Conservation (phyloP, 164 flowering plant genomes). For the Macadamia tetraphylla region DNA sequence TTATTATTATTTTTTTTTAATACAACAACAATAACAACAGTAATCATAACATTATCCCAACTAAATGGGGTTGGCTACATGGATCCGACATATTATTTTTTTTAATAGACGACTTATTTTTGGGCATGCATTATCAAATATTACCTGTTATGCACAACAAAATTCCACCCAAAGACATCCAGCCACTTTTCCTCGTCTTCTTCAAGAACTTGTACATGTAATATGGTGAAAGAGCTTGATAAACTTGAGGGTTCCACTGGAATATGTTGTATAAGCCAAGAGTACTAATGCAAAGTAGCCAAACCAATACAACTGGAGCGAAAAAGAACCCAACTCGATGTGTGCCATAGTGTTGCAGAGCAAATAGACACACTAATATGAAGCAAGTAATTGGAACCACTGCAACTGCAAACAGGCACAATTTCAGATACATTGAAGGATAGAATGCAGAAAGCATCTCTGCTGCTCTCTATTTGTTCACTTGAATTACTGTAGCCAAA, state of each 20-base stretch:
- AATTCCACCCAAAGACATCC: slow-evolving; percentile 97
- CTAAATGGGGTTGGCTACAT: too few species aligned
- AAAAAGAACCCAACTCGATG: slow-evolving; percentile 85
- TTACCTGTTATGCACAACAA: slow-evolving; percentile 89
- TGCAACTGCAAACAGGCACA: slow-evolving; percentile 48
- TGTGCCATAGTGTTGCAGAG: slow-evolving; percentile 43
- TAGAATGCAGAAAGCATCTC: background rate
- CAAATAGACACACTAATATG: slow-evolving; percentile 38
- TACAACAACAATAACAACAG: too few species aligned
- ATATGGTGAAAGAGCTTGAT: slow-evolving; percentile 84
- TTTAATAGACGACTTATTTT: too few species aligned
- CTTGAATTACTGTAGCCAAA: too few species aligned
- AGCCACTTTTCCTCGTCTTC: slow-evolving; percentile 78
- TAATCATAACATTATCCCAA: too few species aligned
- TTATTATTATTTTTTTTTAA: too few species aligned
- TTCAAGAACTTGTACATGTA: slow-evolving; percentile 89
- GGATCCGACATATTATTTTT: too few species aligned
- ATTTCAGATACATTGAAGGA: background rate
- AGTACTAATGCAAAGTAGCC: slow-evolving; percentile 85
- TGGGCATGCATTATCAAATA: background rate
- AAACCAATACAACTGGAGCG: slow-evolving; percentile 76
- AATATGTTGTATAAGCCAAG: slow-evolving; percentile 82
- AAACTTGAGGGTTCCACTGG: slow-evolving; percentile 77
- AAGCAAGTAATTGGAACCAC: slow-evolving; percentile 43
- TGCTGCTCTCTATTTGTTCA: background rate